phyloP scores from a whole-genome alignment of 164 flowering plant species.

The Buxus sempervirens region DNA sequence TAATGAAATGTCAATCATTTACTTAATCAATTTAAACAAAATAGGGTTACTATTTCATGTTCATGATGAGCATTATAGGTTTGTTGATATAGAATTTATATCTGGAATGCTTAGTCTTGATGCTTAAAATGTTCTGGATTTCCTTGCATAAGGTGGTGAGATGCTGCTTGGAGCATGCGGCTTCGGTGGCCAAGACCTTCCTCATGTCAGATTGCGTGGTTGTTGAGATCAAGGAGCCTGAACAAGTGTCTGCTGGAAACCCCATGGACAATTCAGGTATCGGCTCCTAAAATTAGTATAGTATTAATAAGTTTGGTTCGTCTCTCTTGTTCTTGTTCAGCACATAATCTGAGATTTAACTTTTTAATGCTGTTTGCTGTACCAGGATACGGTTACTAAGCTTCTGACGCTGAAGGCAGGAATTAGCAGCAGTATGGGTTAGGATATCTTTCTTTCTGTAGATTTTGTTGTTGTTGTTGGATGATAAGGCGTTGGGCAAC shows the following conservation, averaged over 20 bases:
- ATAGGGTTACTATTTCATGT: too few species aligned
- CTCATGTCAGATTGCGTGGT: conserved; percentile 90
- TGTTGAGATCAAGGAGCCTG: conserved; percentile 86
- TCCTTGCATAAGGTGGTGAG: conserved; percentile 61
- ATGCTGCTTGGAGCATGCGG: conserved; percentile 90
- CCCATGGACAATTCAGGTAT: conserved; percentile 89
- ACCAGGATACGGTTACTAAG: too few species aligned
- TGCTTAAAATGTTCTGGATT: not conserved
- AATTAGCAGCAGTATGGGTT: too few species aligned
- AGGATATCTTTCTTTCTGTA: too few species aligned
- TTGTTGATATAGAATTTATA: too few species aligned
- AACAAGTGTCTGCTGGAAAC: conserved; percentile 57
- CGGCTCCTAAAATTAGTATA: not conserved
- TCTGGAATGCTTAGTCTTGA: not conserved
- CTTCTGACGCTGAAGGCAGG: too few species aligned
- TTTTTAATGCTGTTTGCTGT: not conserved
- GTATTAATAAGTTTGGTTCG: not conserved
- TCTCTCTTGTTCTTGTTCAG: not conserved
- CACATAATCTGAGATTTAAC: not conserved
- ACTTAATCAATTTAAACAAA: too few species aligned
- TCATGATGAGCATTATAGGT: not conserved
- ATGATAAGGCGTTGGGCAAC: too few species aligned
- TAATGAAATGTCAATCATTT: too few species aligned
- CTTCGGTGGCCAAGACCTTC: conserved; percentile 87
- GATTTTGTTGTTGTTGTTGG: too few species aligned